Base-by-base conservation (phyloP, 2,329 filamentous ascomycete species). In the Botrytis aclada region DNA sequence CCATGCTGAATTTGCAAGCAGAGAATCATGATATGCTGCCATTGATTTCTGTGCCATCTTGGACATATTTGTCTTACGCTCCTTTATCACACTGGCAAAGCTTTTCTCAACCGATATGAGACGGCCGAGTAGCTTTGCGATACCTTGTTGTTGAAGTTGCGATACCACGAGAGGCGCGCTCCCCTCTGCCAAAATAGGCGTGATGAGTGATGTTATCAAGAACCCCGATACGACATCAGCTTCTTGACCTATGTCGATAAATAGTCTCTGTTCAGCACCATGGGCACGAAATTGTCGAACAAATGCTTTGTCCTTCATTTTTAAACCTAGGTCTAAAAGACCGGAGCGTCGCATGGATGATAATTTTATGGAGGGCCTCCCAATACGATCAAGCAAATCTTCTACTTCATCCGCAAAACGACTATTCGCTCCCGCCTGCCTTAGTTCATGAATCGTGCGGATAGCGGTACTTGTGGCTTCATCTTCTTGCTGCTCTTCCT, bases 211-310 rank as follows among this genome's bases (percentile, higher is more conserved):
- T n/a, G 88, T 82, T 22, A 94, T 85, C 1, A 89, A 83, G 78
- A 91, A 92, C 10, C 89, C 89, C 69, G 86, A 86, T 51, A 92
- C 83, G 34, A 86, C 76, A 79, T 94, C 92, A 1, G 85, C 82
- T 78, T 91, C 88, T 66, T 85, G 84, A 0, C 85, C 86, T 16
- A 92, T 84, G 60, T 88, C 87, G 62, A 87, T 85, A 70, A 94
- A 87, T 25, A 98, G 84, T 43, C 87, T 88, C 71, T 89, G 87
- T 74, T 93, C 92, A 72, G 92, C 88, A 10, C 89, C 89, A 76
- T 93, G 90, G 74, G 94, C 90, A 32, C 92, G 86, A 77, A 97
- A 94, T 74, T 92, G 90, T 29, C 86, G 85, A 41, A 88, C 84
- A 77, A 93, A 94, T 0, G 84, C 84, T 77, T 90, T 89, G 67